Percentiles rank a stretch among this genome's conserved stretches.
phyloP scores from a whole-genome alignment of 2,329 filamentous ascomycete species.

The Grosmannia clavigera region DNA sequence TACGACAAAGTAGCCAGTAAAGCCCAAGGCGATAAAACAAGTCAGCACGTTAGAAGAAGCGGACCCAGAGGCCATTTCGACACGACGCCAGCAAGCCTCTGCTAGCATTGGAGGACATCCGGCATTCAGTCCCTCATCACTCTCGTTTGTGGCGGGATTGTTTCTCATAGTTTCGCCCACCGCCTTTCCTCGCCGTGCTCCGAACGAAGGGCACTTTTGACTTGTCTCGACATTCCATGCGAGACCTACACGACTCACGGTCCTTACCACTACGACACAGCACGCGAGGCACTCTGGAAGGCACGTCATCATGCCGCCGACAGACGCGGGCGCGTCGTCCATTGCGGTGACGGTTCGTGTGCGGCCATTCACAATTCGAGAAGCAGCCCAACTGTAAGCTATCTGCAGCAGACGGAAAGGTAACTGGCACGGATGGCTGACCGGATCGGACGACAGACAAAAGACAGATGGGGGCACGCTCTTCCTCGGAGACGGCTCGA shows the following conservation, averaged over 20 bases:
- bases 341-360: conserved; percentile 57
- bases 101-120: too few species aligned
- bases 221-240: not conserved
- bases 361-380: conserved; percentile 69
- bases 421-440: not conserved
- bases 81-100: not conserved
- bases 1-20: not conserved
- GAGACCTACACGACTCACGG: not conserved
- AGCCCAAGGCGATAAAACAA: not conserved
- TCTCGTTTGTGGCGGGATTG: not conserved
- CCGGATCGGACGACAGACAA: not conserved
- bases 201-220: not conserved
- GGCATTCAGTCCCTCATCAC: not conserved
- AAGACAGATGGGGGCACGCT: conserved; percentile 71
- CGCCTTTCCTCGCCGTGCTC: not conserved
- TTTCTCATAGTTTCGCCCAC: not conserved
- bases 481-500: conserved; percentile 92
- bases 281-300: not conserved
- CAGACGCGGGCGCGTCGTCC: conserved; percentile 39
- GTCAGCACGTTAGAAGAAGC: not conserved
- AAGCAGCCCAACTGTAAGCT: conserved; percentile 76
- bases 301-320: conserved; percentile 18
- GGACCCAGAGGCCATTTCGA: not conserved
- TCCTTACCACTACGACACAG: not conserved
- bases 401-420: not conserved